Evolutionary conservation across 345 rosid species (phyloP), one percentile per base, ranked within the genome.

Genomic region (Pseudoturritis turrita): DNA sequence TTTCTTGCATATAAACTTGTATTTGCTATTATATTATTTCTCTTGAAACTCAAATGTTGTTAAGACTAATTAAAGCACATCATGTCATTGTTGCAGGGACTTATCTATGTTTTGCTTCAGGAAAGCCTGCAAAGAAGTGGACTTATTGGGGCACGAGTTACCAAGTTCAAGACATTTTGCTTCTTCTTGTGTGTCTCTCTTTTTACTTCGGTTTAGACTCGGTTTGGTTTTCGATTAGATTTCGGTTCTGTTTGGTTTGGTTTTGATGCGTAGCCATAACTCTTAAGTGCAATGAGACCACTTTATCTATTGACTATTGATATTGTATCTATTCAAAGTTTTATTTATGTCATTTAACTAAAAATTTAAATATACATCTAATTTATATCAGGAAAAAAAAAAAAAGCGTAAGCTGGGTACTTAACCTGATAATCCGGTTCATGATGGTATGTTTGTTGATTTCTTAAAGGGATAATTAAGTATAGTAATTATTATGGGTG

Each of bases 141-240:
- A 84, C 87, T 39, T 90, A 84, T 72, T 90, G 95, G 95, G 97
- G 95, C 63, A 85, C 88, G 79, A 90, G 92, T 82, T 90, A 90
- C 75, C 87, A 81, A 29, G 17, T 15, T 28, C 13, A 54, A 15
- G 58, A 25, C 18, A 6, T n/a, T 7, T n/a, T 10, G 15, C 29
- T 49, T 12, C 28, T 21, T 49, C 31, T 50, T 21, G 8, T 21
- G 8, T 3, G 29, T 11, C 7, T 49, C 3, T 50, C 15, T 22
- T 11, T 22, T 50, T 1, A 2, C 2, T 10, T 26, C 33, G 17
- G 10, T 28, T n/a, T 13, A 29, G 35, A 29, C 8, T 28, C 5
- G 22, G 21, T 8, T 26, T 14, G 10, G 31, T 23, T 22, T 22
- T 22, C 0, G 0, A 13, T 29, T 29, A 3, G 33, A 4, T 29